These are phyloP conservation scores for Phytophthora boehmeriae DNA, from an alignment of 352 stramenopile species.

Conservation along the genomic window DNA sequence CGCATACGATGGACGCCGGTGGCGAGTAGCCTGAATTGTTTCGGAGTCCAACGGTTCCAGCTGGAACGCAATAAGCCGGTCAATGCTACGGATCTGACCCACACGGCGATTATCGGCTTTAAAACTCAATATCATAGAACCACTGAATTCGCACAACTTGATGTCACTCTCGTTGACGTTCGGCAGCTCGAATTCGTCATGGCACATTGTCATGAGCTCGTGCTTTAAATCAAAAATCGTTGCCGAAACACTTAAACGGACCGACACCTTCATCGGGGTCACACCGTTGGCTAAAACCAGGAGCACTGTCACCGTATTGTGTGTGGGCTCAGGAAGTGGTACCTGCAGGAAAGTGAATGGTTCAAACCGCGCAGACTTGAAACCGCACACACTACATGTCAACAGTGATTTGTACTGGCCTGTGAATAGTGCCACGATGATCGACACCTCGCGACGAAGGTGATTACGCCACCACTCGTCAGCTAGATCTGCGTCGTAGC, in stretches of 20 bases:
- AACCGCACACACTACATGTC: constrained; percentile 96
- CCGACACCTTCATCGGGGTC: constrained; percentile 80
- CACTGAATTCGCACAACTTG: constrained; percentile 87
- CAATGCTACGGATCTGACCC: constrained; percentile 87
- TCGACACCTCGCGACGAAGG: constrained; percentile 96
- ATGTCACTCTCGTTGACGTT: constrained; percentile 76
- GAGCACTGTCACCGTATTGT: constrained; percentile 83
- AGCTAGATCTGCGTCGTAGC: constrained; percentile 96
- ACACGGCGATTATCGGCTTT: constrained; percentile 87
- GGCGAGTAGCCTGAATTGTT: constrained; percentile 71
- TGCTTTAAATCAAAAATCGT: constrained; percentile 90
- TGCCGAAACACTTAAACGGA: constrained; percentile 80
- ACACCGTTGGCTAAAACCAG: constrained; percentile 77
- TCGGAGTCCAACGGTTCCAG: constrained; percentile 74
- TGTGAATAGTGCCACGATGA: constrained; percentile 99
- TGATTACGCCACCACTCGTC: constrained; percentile 99
- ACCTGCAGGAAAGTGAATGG: constrained; percentile 92
- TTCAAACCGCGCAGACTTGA: constrained; percentile 94
- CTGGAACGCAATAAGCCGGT: constrained; percentile 87
- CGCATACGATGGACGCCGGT: constrained; percentile 82
- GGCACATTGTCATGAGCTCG: constrained; percentile 80
- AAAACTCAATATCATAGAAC: constrained; percentile 88
- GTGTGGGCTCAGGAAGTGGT: constrained; percentile 85
- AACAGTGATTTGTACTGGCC: constrained; percentile 99
- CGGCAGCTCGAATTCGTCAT: constrained; percentile 70